Base-by-base conservation (phyloP, 768 basidiomycete species). In the Butyriboletus loyo region DNA sequence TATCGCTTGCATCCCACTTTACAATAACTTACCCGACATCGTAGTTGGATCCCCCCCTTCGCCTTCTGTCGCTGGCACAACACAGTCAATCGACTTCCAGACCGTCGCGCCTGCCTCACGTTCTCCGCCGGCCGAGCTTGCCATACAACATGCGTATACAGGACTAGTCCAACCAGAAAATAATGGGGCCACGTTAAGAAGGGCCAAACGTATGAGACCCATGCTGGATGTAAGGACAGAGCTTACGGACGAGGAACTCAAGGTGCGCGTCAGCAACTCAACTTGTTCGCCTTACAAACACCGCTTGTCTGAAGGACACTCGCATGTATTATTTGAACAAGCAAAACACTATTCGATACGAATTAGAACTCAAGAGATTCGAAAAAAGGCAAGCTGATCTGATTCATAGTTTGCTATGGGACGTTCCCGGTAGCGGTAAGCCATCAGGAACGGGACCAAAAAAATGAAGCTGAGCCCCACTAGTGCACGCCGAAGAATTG, bases 211-310 rank as follows among this genome's bases (percentile, higher is more conserved):
- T 3, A 59, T 78, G 10, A 76, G 84, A 40, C 64, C 85, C 37
- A 70, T 88, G 4, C 66, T 92, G 7, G 91, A 93, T 66, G 70
- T 77, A 5, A 77, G 88, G 54, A 93, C 84, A 6, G 91, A 93
- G 64, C 71, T 93, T 34, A 89, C 89, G 5, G 88, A 92, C 53
- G 85, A 88, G 4, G 89, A 93, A 69, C 73, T 93, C 39, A 87
- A 85, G 75, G 91, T 83, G 51, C 54, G 65, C 25, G 34, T 22
- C 36, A 38, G 19, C 41, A 41, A 44, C 21, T 25, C 25, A 15
- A 30, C 5, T 44, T 45, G 17, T 8, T 54, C 36, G 3, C 39
- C 34, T 49, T 46, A 55, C 14, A 46, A 51, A 17, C 32, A 34
- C 39, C 19, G 15, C 40, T 28, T 36, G 1, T 43, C 36, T 14